Conservation (phyloP, 2,329 filamentous ascomycete species). For the Pezicula radicicola region DNA sequence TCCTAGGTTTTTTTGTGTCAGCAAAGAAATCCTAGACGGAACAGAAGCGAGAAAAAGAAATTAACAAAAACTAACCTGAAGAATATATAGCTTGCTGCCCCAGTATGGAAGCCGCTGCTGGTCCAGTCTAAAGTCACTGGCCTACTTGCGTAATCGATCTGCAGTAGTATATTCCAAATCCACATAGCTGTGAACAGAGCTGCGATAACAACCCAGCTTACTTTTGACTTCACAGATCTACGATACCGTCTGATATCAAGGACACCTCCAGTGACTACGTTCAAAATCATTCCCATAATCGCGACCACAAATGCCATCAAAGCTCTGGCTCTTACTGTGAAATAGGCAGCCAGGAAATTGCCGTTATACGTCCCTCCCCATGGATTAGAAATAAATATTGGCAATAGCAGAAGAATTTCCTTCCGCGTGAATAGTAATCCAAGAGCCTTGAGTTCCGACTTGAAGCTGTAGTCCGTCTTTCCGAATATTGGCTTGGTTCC, state of each 20-base stretch:
- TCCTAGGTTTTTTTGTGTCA: background rate
- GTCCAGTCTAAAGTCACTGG: conserved; percentile 56
- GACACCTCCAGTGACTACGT: conserved; percentile 55
- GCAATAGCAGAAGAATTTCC: conserved; percentile 57
- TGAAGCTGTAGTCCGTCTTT: conserved; percentile 41
- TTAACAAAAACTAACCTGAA: background rate
- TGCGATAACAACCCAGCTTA: conserved; percentile 60
- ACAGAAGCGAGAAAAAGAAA: too few relatives aligned
- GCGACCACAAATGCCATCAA: conserved; percentile 67
- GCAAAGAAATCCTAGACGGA: background rate
- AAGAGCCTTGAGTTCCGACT: conserved; percentile 56
- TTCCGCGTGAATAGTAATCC: conserved; percentile 52
- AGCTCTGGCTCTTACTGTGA: conserved; percentile 63
- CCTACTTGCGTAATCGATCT: conserved; percentile 38
- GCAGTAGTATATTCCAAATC: conserved; percentile 44
- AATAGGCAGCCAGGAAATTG: conserved; percentile 58
- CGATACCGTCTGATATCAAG: conserved; percentile 5
- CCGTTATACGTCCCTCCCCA: conserved; percentile 51
- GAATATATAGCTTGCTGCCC: conserved; percentile 45
- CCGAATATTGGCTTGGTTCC: conserved; percentile 49
- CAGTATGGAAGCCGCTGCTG: conserved; percentile 56
- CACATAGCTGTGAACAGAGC: conserved; percentile 53
- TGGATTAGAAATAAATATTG: conserved; percentile 64
- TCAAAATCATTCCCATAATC: conserved; percentile 58
- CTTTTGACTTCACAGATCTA: conserved; percentile 26